Evolutionary conservation across 345 rosid species (phyloP), one percentile per base, ranked within the genome.

Genomic region (Microcos paniculata): DNA sequence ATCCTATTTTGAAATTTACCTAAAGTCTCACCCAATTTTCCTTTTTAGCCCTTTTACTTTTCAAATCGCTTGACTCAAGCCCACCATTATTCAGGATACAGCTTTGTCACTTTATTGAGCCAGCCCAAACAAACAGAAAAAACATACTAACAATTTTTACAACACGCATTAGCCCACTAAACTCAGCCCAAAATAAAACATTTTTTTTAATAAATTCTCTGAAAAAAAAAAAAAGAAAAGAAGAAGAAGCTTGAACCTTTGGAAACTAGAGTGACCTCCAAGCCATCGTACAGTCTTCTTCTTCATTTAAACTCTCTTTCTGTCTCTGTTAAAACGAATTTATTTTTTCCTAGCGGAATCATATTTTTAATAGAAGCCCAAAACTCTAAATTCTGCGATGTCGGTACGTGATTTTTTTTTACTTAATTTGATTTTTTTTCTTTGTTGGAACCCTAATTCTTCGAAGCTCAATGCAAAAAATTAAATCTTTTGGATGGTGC

Each of bases 361-460:
- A 4, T 15, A 49, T 10, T n/a, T n/a, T 1, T n/a, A n/a, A 18
- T 18, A 51, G 55, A 21, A 18, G n/a, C n/a, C n/a, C n/a, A 5
- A 62, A 70, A 58, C 8, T 67, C 81, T 77, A 46, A 70, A 62
- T 59, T 52, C 59, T 23, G 46, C 80, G 77, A 89, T 89, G 93
- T 89, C 90, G 87, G 91, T 87, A 82, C 30, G 93, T 80, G 49
- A 26, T 21, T 8, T 53, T 13, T 57, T 40, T 21, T 53, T 8
- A 13, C 49, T 4, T 2, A 48, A 2, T 35, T 19, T 21, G 4
- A 45, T 52, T 55, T 35, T 18, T 53, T 61, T 24, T 21, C 28
- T 11, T 24, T 6, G 14, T 26, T 58, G 13, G 73, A 74, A 55
- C 69, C 74, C 75, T 53, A 63, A 24, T 80, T 56, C 49, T 14